These are phyloP conservation scores for Eremochloa ophiuroides DNA, from an alignment of 176 grass and related monocot genomes.

Conservation along the genomic window DNA sequence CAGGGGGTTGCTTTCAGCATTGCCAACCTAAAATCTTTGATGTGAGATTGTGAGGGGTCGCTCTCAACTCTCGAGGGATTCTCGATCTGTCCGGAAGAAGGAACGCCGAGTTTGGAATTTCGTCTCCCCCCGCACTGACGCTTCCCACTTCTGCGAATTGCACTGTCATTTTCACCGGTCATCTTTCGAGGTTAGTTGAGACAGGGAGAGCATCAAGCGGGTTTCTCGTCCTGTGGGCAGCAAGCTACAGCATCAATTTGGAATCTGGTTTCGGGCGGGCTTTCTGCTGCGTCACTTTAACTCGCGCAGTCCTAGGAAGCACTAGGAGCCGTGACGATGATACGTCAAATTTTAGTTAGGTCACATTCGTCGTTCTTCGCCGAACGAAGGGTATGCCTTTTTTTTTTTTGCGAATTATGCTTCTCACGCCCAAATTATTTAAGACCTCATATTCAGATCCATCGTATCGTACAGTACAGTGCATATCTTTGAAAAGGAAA, in stretches of 20 bases:
- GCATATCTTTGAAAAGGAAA: neutral
- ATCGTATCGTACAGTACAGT: neutral
- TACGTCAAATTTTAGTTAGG: neutral
- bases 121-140: neutral
- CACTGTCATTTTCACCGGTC: neutral
- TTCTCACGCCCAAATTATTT: no score
- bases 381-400: no score
- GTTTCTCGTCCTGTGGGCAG: neutral
- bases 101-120: neutral
- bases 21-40: neutral
- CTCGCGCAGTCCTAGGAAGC: neutral
- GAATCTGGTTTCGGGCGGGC: neutral
- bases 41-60: no score
- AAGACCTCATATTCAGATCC: neutral
- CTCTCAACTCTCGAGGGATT: neutral
- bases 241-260: neutral
- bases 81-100: neutral
- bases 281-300: neutral
- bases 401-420: no score
- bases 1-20: constrained; percentile 13
- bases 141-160: neutral
- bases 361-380: no score
- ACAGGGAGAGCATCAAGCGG: neutral
- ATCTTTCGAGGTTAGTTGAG: neutral
- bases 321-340: neutral